Percentiles rank a stretch among this genome's conserved stretches.
phyloP scores from a whole-genome alignment of 495 filamentous ascomycete genomes.

The Lasiosphaeriaceae sp. region DNA sequence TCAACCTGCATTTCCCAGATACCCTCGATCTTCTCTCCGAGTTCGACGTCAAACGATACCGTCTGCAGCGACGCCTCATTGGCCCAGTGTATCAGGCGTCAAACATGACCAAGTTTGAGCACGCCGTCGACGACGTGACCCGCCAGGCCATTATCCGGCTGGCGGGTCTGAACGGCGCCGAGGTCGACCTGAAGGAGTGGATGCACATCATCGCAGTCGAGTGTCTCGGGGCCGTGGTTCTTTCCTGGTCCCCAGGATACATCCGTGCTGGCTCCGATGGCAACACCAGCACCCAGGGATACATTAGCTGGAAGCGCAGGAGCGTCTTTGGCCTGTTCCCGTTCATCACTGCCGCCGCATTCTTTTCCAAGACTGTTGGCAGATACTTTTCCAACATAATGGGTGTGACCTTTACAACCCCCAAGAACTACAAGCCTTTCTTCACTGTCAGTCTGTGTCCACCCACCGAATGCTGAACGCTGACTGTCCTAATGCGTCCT shows the following conservation, averaged over 20 bases:
- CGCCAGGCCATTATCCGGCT: slow-evolving; percentile 20
- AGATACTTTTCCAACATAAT: slow-evolving; percentile 23
- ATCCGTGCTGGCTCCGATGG: slow-evolving; percentile 31
- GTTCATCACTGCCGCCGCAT: slow-evolving; percentile 7
- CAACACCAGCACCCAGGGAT: slow-evolving; percentile 32
- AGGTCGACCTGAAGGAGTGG: slow-evolving; percentile 38
- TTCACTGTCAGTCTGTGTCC: slow-evolving; percentile 23
- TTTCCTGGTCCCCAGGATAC: slow-evolving; percentile 40
- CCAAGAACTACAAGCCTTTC: slow-evolving; percentile 31
- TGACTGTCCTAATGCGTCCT: too few relatives aligned
- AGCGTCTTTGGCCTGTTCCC: slow-evolving; percentile 37
- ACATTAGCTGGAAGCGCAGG: slow-evolving; percentile 33
- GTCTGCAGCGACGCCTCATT: slow-evolving; percentile 37
- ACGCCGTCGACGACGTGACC: slow-evolving; percentile 31
- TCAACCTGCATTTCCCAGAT: slow-evolving; percentile 23
- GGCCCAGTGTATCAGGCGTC: slow-evolving; percentile 31
- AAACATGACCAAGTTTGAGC: slow-evolving; percentile 35
- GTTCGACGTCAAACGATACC: slow-evolving; percentile 33
- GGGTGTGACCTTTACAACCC: slow-evolving; percentile 27
- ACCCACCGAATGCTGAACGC: too few relatives aligned
- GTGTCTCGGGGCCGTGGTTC: slow-evolving; percentile 35
- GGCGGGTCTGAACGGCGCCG: slow-evolving; percentile 19
- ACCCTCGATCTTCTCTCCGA: slow-evolving; percentile 37
- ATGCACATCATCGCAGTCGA: slow-evolving; percentile 42
- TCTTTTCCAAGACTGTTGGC: slow-evolving; percentile 14